phyloP scores from a whole-genome alignment of 2,329 filamentous ascomycete species.

The Pestalotiopsis sp. region DNA sequence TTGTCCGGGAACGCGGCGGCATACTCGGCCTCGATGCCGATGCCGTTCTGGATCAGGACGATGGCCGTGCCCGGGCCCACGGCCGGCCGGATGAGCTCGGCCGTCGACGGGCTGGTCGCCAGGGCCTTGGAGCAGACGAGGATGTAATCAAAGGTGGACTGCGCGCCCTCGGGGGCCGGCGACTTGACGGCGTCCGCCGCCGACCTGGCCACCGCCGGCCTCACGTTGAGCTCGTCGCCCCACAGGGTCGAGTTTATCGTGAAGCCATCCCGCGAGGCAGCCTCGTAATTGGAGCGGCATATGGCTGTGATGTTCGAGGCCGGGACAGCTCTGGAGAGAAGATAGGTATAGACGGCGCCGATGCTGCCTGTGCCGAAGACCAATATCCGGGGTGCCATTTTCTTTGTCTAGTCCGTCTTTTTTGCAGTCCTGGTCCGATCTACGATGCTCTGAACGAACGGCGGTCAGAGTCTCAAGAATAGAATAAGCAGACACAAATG shows the following conservation, averaged over 20 bases:
- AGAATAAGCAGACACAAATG: no score
- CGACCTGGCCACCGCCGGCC: conserved; percentile 25
- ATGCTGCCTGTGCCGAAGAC: conserved; percentile 37
- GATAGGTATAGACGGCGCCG: conserved; percentile 26
- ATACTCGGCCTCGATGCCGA: conserved; percentile 56
- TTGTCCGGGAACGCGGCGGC: conserved; percentile 45
- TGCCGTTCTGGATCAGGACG: conserved; percentile 60
- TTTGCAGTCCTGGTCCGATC: neutral
- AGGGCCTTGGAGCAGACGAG: conserved; percentile 28
- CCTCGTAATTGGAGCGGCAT: conserved; percentile 33
- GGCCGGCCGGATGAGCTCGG: conserved; percentile 29
- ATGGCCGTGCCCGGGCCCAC: conserved; percentile 42
- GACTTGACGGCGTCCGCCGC: conserved; percentile 30
- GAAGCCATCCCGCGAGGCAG: conserved; percentile 27
- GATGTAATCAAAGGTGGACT: conserved; percentile 28
- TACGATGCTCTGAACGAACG: no score
- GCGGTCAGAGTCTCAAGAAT: no score
- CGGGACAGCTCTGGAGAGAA: conserved; percentile 24
- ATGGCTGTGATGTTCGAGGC: conserved; percentile 28
- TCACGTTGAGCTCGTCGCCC: conserved; percentile 27
- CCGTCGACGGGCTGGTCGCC: conserved; percentile 23
- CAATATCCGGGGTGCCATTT: conserved; percentile 23
- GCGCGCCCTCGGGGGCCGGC: neutral
- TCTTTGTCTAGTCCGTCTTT: neutral
- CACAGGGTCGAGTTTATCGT: conserved; percentile 31